Conservation (phyloP, 495 filamentous ascomycete species). For the Penicillium cosmopolitanum region DNA sequence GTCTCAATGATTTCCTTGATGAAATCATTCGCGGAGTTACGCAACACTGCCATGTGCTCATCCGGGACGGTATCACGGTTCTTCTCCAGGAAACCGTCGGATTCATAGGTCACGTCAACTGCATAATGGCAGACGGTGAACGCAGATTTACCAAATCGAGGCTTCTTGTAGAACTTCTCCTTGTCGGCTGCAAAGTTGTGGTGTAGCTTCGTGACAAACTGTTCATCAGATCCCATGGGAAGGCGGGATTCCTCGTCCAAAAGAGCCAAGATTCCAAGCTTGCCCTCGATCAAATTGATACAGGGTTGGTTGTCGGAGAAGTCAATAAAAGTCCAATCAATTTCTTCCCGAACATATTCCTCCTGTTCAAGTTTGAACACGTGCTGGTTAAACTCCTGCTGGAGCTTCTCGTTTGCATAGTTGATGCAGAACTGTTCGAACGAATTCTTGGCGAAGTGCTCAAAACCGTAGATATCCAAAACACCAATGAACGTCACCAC, state of each 20-base stretch:
- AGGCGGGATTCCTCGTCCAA: slow-evolving; percentile 95
- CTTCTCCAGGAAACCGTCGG: slow-evolving; percentile 99
- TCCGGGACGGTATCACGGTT: slow-evolving; percentile 98
- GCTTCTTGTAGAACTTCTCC: slow-evolving; percentile 98
- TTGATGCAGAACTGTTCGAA: slow-evolving; percentile 99
- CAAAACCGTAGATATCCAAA: slow-evolving; percentile 99
- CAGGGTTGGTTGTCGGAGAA: slow-evolving; percentile 99
- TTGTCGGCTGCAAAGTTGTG: slow-evolving; percentile 91
- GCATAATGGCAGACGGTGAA: slow-evolving; percentile 99
- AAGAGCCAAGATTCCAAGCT: slow-evolving; percentile 88
- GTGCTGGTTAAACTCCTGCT: slow-evolving; percentile 99
- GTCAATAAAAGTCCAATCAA: slow-evolving; percentile 99
- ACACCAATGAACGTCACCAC: slow-evolving; percentile 97
- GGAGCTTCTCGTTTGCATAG: slow-evolving; percentile 98
- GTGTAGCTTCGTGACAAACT: slow-evolving; percentile 96
- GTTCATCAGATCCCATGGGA: slow-evolving; percentile 96
- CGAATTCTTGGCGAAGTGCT: slow-evolving; percentile 99
- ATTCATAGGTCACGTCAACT: slow-evolving; percentile 97
- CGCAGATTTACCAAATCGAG: slow-evolving; percentile 93
- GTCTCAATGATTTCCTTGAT: slow-evolving; percentile 82
- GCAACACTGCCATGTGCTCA: slow-evolving; percentile 93
- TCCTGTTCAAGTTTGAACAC: slow-evolving; percentile 99
- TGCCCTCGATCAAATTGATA: slow-evolving; percentile 98
- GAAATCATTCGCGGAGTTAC: slow-evolving; percentile 82
- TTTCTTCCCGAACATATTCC: slow-evolving; percentile 95